Evolutionary conservation across 2,329 filamentous ascomycete genomes (phyloP).

Genomic region (Neoarthrinium moseri): DNA sequence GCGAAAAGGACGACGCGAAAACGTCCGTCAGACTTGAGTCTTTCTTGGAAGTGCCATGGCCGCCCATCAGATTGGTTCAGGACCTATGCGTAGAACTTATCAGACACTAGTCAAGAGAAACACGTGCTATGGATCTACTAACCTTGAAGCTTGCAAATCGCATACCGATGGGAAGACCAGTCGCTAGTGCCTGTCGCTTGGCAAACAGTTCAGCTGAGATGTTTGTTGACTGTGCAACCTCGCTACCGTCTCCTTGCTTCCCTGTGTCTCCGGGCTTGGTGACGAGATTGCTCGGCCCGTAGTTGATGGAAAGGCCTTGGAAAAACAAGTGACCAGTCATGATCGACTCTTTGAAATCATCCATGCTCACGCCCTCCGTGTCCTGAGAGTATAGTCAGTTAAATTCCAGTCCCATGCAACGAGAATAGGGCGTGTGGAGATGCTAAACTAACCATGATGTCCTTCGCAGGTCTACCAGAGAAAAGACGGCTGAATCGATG

Average conservation of each 20-base stretch:
- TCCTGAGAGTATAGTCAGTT: conserved; percentile 34
- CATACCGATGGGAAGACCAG: conserved; percentile 49
- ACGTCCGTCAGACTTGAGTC: conserved; percentile 54
- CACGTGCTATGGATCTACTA: background rate
- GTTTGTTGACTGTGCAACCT: conserved; percentile 19
- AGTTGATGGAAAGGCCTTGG: conserved; percentile 55
- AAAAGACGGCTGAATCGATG: conserved; percentile 57
- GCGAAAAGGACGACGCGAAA: conserved; percentile 63
- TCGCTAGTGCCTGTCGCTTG: conserved; percentile 40
- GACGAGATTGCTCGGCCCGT: conserved; percentile 54
- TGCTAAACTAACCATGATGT: conserved; percentile 37
- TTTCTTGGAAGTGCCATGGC: conserved; percentile 59
- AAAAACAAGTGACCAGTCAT: conserved; percentile 60
- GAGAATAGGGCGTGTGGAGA: too few relatives aligned
- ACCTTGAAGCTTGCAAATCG: conserved; percentile 57
- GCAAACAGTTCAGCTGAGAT: conserved; percentile 16
- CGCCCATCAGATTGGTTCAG: conserved; percentile 55
- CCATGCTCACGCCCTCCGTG: conserved; percentile 59
- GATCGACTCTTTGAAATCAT: conserved; percentile 61
- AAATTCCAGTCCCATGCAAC: background rate
- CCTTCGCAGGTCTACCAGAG: conserved; percentile 55
- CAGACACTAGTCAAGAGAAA: too few relatives aligned
- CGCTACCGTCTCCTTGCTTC: conserved; percentile 46
- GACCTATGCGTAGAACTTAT: conserved; percentile 30
- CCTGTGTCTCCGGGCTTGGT: conserved; percentile 45